Evolutionary conservation across 768 basidiomycete species (phyloP), one percentile per base, ranked within the genome.

Genomic region (Boletus fagicola): DNA sequence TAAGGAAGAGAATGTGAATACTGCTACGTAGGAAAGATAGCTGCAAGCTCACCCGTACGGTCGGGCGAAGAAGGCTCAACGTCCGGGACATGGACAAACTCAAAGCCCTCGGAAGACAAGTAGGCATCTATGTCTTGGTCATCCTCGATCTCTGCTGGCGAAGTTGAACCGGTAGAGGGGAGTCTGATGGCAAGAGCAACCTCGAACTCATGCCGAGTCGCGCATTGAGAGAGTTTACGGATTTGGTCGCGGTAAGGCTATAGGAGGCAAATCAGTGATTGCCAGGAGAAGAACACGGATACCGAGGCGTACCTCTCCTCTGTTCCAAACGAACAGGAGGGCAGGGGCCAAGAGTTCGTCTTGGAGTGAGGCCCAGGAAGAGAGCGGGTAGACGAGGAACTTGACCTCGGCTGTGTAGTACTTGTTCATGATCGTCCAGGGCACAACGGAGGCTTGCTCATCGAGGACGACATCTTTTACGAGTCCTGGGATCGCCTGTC

Each of bases 361-460:
- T 20, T 76, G 69, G 45, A 76, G 68, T 18, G 77, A 71, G 31
- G 69, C 70, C 57, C 82, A 75, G 12, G 77, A 75, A 31, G 75
- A 72, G 52, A 83, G 68, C 18, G 78, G 74, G 53, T 79, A 78
- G 12, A 78, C 74, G 35, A 83, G 74, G 66, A 93, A 92, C 58
- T 85, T 83, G 8, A 94, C 87, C 57, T 80, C 76, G 2, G 91
- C 92, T 15, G 82, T 82, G 74, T 93, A 94, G 72, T 94, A 94
- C 69, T 83, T 86, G 76, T 92, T 92, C 51, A 74, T 72, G 59
- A 92, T 88, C 42, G 82, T 87, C 90, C 89, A 92, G 11, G 87
- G 85, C 33, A 89, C 72, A 28, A 49, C 59, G 1, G 60, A 49
- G 24, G 58, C 30, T 12, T 61, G 58, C 26, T 68, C 65, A 26